phyloP scores from a whole-genome alignment of 139 green algal genomes.

The Micromonas commoda region DNA sequence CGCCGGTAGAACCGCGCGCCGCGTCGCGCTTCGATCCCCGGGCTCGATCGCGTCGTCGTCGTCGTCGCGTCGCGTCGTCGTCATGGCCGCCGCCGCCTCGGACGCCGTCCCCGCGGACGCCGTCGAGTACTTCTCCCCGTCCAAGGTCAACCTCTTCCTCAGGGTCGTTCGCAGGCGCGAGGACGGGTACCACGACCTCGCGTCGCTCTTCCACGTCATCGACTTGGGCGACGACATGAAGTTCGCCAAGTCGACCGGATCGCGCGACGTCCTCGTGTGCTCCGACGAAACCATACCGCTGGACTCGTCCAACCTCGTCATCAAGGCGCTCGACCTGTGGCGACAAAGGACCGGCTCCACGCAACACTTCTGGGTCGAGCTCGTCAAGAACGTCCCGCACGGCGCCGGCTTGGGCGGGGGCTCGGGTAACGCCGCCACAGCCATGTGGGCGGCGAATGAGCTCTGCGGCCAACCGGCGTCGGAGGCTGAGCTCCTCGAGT shows the following conservation, averaged over 20 bases:
- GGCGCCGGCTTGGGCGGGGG: conserved; percentile 89
- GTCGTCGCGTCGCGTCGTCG: background rate
- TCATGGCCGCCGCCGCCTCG: too few species aligned
- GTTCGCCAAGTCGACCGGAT: conserved; percentile 49
- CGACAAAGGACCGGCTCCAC: conserved; percentile 36
- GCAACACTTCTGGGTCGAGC: conserved; percentile 67
- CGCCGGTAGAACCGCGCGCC: too few species aligned
- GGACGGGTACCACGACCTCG: conserved; percentile 97
- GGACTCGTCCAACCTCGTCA: conserved; percentile 88
- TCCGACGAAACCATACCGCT: conserved; percentile 73
- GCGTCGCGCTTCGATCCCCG: background rate
- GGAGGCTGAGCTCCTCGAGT: conserved; percentile 74
- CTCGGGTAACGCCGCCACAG: conserved; percentile 90
- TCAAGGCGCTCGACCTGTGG: conserved; percentile 43
- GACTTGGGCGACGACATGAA: conserved; percentile 87
- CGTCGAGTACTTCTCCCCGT: conserved; percentile 30
- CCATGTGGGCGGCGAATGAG: conserved; percentile 92
- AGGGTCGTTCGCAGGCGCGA: conserved; percentile 66
- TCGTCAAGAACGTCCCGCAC: conserved; percentile 89
- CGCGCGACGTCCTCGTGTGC: conserved; percentile 67
- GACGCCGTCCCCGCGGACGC: too few species aligned
- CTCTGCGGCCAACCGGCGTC: conserved; percentile 64
- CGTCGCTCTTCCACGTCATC: conserved; percentile 90
- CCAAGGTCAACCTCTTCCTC: conserved; percentile 93
- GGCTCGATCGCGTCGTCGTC: background rate